phyloP scores from a whole-genome alignment of 352 stramenopile genomes.

The Aphanomyces cochlioides region DNA sequence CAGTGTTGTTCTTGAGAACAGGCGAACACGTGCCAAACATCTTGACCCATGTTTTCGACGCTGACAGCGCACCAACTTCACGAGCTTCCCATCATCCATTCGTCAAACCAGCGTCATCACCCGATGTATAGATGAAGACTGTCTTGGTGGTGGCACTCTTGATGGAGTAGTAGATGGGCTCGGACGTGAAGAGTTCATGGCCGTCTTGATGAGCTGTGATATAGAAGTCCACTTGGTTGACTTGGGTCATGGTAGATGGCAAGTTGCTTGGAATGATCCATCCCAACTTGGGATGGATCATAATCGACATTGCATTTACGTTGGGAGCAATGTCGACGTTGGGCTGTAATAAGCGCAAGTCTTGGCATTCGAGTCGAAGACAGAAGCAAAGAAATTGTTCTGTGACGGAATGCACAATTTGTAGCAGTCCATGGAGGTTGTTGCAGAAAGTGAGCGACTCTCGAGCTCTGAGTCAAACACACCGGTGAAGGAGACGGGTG shows the following conservation, averaged over 20 bases:
- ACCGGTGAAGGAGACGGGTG: not conserved
- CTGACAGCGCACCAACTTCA: conserved; percentile 17
- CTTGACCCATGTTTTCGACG: conserved; percentile 21
- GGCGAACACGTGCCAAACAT: conserved; percentile 21
- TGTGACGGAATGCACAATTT: conserved; percentile 1
- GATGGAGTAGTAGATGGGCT: conserved; percentile 18
- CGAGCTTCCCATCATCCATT: conserved; percentile 24
- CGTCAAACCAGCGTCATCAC: conserved; percentile 1
- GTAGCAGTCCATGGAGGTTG: conserved; percentile 14
- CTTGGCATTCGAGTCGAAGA: not conserved
- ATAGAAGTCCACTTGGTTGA: conserved; percentile 11
- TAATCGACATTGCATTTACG: no score
- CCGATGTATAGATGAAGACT: conserved; percentile 25
- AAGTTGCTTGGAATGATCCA: conserved; percentile 1
- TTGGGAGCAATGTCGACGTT: no score
- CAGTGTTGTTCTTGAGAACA: not conserved
- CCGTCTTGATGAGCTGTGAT: conserved; percentile 27
- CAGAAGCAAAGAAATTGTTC: conserved; percentile 19
- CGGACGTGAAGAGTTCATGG: conserved; percentile 26
- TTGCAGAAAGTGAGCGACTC: not conserved
- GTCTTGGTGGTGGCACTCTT: not conserved
- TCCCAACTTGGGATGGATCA: conserved; percentile 9
- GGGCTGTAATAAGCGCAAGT: no score
- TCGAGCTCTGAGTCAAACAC: not conserved
- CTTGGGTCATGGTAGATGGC: not conserved